phyloP scores from a whole-genome alignment of 192 early-diverging fungal species.

The Entomortierella lignicola region DNA sequence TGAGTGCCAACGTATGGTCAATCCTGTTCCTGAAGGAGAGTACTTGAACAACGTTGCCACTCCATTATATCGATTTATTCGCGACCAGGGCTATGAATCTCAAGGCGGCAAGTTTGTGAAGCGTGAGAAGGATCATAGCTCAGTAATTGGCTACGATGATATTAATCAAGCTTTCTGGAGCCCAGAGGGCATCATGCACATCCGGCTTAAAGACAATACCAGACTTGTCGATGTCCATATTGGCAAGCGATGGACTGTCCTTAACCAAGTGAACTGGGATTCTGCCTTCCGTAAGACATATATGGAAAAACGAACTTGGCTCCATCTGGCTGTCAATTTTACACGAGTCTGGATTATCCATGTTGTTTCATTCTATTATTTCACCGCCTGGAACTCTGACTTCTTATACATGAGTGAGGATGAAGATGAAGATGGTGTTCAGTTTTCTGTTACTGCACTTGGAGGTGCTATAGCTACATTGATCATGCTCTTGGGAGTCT shows the following conservation, averaged over 20 bases:
- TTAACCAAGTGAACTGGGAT: slow-evolving; percentile 76
- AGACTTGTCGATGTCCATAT: slow-evolving; percentile 70
- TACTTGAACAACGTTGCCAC: slow-evolving; percentile 76
- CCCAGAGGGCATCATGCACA: slow-evolving; percentile 69
- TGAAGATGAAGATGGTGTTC: slow-evolving; percentile 58
- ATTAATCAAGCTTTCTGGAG: slow-evolving; percentile 89
- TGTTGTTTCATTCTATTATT: slow-evolving; percentile 81
- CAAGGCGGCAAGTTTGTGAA: slow-evolving; percentile 76
- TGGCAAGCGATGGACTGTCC: slow-evolving; percentile 69
- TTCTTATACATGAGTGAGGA: slow-evolving; percentile 70
- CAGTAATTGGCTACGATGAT: slow-evolving; percentile 84
- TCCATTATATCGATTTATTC: slow-evolving; percentile 79
- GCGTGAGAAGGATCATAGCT: slow-evolving; percentile 80
- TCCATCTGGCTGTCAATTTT: slow-evolving; percentile 87
- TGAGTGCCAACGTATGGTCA: slow-evolving; percentile 62
- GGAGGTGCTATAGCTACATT: slow-evolving; percentile 79
- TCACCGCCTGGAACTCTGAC: slow-evolving; percentile 77
- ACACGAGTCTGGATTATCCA: slow-evolving; percentile 90
- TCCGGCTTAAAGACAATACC: slow-evolving; percentile 67
- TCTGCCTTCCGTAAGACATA: slow-evolving; percentile 84
- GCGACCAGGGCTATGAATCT: slow-evolving; percentile 79
- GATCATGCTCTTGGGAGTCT: slow-evolving; percentile 71
- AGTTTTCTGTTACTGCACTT: slow-evolving; percentile 75
- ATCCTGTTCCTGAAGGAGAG: slow-evolving; percentile 71
- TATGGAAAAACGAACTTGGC: slow-evolving; percentile 85